Evolutionary conservation across 768 basidiomycete species (phyloP).

Genomic region (Boletus tylopilopsis): DNA sequence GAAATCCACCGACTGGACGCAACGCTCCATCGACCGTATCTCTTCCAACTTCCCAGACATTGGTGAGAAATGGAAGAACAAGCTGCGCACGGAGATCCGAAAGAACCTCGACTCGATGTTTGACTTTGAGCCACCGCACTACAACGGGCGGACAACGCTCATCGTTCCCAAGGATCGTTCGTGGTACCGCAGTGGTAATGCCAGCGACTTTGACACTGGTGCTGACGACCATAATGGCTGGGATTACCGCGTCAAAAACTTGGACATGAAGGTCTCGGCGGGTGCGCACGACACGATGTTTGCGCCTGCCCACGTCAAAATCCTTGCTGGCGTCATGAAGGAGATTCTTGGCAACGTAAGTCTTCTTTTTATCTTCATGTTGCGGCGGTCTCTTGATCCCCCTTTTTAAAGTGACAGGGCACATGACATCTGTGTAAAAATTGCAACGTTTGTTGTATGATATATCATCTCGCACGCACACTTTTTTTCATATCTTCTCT

Average conservation of each 20-base stretch:
- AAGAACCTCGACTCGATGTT: slow-evolving; percentile 33
- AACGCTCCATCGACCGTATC: slow-evolving; percentile 30
- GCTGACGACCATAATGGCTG: slow-evolving; percentile 31
- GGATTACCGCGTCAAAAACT: slow-evolving; percentile 24
- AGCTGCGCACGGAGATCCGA: slow-evolving; percentile 27
- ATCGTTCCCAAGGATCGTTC: slow-evolving; percentile 31
- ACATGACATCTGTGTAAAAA: not conserved
- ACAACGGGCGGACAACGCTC: slow-evolving; percentile 22
- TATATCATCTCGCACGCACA: not conserved
- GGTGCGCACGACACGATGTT: slow-evolving; percentile 32
- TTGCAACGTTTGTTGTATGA: not conserved
- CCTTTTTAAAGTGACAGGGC: not conserved
- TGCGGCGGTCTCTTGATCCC: slow-evolving; percentile 3
- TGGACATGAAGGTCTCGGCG: slow-evolving; percentile 26
- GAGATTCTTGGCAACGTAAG: slow-evolving; percentile 14
- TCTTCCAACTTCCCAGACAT: slow-evolving; percentile 31
- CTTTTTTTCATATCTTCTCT: not conserved
- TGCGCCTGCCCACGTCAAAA: slow-evolving; percentile 30
- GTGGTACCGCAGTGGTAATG: slow-evolving; percentile 29
- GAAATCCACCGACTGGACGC: slow-evolving; percentile 30
- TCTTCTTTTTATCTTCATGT: not conserved
- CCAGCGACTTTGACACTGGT: slow-evolving; percentile 30
- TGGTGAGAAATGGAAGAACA: slow-evolving; percentile 30
- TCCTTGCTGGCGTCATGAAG: slow-evolving; percentile 25
- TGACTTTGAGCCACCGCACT: slow-evolving; percentile 28